phyloP scores from a whole-genome alignment of 257 asterid species.

The Cruciata laevipes region DNA sequence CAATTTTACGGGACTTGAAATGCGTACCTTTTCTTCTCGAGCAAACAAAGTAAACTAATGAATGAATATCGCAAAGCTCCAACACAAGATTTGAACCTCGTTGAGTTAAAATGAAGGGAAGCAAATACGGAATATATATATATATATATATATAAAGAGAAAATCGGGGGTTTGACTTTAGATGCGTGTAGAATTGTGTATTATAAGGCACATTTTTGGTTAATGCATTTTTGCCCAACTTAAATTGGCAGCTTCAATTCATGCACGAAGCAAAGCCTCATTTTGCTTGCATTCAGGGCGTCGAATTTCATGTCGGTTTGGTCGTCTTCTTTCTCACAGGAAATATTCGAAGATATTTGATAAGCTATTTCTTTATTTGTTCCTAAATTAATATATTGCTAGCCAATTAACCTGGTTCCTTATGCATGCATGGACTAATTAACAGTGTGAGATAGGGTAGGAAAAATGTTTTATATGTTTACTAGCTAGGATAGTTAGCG shows the following conservation, averaged over 20 bases:
- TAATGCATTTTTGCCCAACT: slow-evolving; percentile 59
- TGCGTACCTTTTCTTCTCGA: slow-evolving; percentile 49
- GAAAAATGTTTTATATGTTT: no score
- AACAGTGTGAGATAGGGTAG: no score
- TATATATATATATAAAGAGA: not conserved
- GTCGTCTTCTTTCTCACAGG: no score
- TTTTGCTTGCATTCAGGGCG: slow-evolving; percentile 21
- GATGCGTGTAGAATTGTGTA: slow-evolving; percentile 19
- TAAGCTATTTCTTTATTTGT: no score
- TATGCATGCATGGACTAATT: no score
- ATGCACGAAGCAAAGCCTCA: not conserved
- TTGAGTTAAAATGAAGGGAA: slow-evolving; percentile 16
- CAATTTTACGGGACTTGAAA: not conserved
- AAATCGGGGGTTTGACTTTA: slow-evolving; percentile 43
- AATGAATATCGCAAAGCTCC: slow-evolving; percentile 4
- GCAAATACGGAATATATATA: not conserved
- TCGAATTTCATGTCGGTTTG: no score
- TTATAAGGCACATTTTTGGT: not conserved
- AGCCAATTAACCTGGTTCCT: no score
- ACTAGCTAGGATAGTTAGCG: no score
- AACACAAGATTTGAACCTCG: not conserved
- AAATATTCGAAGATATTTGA: no score
- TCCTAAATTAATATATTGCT: no score
- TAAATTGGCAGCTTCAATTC: slow-evolving; percentile 15
- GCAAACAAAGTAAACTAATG: slow-evolving; percentile 36